Conservation (phyloP, 768 basidiomycete genomes). For the Cystobasidium tubakii region DNA sequence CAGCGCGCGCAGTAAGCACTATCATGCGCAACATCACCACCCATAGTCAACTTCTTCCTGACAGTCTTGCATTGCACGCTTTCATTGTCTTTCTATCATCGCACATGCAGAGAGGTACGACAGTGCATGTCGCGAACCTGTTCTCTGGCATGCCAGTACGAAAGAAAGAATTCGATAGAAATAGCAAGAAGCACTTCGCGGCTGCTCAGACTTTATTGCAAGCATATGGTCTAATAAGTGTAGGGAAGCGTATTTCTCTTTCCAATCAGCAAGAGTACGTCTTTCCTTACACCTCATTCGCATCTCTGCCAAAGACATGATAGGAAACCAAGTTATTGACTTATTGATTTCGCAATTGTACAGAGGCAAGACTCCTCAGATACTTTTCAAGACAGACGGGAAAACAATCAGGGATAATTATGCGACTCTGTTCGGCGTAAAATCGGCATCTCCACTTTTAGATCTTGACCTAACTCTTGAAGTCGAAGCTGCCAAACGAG, state of each 20-base stretch:
- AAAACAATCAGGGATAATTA: conserved; percentile 61
- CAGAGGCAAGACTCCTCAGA: conserved; percentile 54
- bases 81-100: neutral
- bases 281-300: neutral
- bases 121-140: conserved; percentile 63
- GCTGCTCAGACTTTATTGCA: conserved; percentile 75
- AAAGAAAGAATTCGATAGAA: conserved; percentile 81
- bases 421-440: conserved; percentile 75
- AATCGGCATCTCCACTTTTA: conserved; percentile 66
- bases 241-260: conserved; percentile 64
- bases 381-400: conserved; percentile 62
- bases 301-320: no score
- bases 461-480: conserved; percentile 66
- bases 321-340: no score
- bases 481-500: conserved; percentile 62
- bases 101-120: conserved; percentile 83
- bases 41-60: no score
- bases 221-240: conserved; percentile 80
- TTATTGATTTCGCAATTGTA: no score
- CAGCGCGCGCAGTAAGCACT: conserved; percentile 24
- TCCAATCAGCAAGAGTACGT: conserved; percentile 55
- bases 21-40: neutral
- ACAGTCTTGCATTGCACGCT: no score
- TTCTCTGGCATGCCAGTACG: conserved; percentile 82
- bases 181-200: conserved; percentile 78